Conservation (phyloP, 1,139 yeast genomes). For the Hemisphaericaspora xylofermentans region DNA sequence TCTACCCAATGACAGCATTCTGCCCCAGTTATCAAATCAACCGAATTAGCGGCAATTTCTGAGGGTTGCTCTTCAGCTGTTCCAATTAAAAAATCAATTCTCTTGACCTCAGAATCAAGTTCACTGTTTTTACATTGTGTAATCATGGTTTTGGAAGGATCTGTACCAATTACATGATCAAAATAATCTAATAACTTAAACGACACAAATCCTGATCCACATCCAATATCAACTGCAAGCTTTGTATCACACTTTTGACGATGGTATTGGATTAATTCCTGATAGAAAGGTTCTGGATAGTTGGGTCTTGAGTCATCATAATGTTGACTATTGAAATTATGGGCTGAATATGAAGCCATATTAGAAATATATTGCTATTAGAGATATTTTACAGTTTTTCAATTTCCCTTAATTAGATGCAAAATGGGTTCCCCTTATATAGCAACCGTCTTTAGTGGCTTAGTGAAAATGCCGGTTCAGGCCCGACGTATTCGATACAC, state of each 20-base stretch:
- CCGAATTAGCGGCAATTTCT: slow-evolving; percentile 27
- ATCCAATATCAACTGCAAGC: slow-evolving; percentile 67
- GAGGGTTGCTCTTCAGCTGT: slow-evolving; percentile 28
- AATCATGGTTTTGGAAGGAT: slow-evolving; percentile 66
- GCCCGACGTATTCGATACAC: no score
- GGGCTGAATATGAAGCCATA: slow-evolving; percentile 42
- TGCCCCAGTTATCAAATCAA: slow-evolving; percentile 70
- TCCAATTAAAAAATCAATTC: slow-evolving; percentile 29
- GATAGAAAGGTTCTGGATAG: slow-evolving; percentile 36
- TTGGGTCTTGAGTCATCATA: slow-evolving; percentile 39
- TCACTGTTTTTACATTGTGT: slow-evolving; percentile 34
- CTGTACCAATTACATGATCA: slow-evolving; percentile 60
- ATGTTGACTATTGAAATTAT: slow-evolving; percentile 33
- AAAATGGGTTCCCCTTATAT: not conserved
- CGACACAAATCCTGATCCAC: slow-evolving; percentile 84
- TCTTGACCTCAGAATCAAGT: slow-evolving; percentile 8
- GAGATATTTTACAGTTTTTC: no score
- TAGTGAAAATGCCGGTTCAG: no score
- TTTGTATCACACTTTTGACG: slow-evolving; percentile 16
- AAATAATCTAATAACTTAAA: slow-evolving; percentile 49
- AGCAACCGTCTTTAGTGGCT: no score
- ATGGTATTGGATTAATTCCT: slow-evolving; percentile 32
- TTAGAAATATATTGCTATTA: not conserved
- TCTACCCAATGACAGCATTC: slow-evolving; percentile 83
- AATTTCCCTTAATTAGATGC: not conserved